phyloP scores from a whole-genome alignment of 305 asterid species.

The Fraxinus paxiana region DNA sequence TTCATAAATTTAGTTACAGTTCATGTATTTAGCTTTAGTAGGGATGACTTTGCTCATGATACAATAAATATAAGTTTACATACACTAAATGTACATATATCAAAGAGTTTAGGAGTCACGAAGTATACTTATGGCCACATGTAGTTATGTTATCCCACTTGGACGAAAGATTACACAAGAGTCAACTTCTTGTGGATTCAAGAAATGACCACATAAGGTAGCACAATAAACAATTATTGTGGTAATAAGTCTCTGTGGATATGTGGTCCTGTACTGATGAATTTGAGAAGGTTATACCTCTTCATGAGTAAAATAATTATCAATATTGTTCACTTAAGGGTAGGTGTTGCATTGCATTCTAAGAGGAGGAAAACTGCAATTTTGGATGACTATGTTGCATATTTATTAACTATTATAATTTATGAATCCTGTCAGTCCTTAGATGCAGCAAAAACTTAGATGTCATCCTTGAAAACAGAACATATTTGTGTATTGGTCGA shows the following conservation, averaged over 20 bases:
- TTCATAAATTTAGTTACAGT: neutral
- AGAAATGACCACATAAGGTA: neutral
- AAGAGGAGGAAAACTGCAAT: neutral
- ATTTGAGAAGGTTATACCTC: neutral
- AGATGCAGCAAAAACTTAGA: neutral
- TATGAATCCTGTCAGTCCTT: neutral
- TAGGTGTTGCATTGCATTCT: neutral
- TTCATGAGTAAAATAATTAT: neutral
- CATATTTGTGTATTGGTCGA: neutral
- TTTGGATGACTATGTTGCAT: neutral
- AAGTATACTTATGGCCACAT: neutral
- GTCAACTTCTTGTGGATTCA: neutral
- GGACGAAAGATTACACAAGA: neutral
- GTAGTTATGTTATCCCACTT: neutral
- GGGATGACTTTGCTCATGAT: neutral
- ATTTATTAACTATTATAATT: neutral
- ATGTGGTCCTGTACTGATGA: neutral
- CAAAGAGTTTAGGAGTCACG: neutral
- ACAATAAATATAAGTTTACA: too few relatives aligned
- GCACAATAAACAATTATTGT: neutral
- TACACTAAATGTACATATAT: neutral
- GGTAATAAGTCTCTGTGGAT: neutral
- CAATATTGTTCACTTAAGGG: neutral
- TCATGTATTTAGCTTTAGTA: neutral
- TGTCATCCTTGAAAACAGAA: neutral